A percentile compares a stretch with the other conserved stretches of the same genome.
Conservation (phyloP, 768 basidiomycete species). For the Lentinus brumalis region DNA sequence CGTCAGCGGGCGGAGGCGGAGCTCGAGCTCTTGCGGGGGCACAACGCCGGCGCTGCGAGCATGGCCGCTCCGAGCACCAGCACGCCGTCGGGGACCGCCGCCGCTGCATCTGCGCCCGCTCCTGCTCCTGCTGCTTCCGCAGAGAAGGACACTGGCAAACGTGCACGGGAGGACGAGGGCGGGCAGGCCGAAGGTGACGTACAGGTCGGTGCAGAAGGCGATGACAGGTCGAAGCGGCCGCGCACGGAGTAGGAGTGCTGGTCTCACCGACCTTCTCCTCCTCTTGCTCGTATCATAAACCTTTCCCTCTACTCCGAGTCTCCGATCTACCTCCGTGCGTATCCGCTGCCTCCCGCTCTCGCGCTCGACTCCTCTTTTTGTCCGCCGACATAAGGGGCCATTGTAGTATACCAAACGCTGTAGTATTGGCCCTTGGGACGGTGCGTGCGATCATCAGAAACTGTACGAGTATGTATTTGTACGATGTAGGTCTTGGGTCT, state of each 20-base stretch:
- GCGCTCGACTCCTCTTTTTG: neutral
- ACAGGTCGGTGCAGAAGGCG: slow-evolving; percentile 18
- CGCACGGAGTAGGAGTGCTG: slow-evolving; percentile 25
- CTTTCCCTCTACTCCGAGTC: neutral
- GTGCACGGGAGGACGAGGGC: slow-evolving; percentile 14
- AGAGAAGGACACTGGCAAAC: slow-evolving; percentile 22
- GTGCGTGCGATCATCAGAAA: neutral
- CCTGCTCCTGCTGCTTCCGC: slow-evolving; percentile 1
- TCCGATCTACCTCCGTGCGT: no score
- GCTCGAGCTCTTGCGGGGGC: slow-evolving; percentile 47
- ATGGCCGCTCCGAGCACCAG: neutral
- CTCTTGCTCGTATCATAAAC: neutral
- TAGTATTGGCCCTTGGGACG: neutral
- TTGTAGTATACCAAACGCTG: slow-evolving; percentile 8
- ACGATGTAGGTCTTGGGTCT: neutral
- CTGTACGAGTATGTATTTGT: slow-evolving; percentile 3
- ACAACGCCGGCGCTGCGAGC: slow-evolving; percentile 3
- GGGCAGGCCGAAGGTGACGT: slow-evolving; percentile 18
- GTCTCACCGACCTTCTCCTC: neutral
- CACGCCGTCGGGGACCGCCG: slow-evolving; percentile 8
- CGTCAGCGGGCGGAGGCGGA: slow-evolving; percentile 67
- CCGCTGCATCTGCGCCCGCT: neutral
- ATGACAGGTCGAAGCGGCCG: slow-evolving; percentile 26
- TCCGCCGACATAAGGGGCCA: neutral
- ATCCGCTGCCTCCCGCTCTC: neutral